These are phyloP conservation scores for Durotheca rogersii DNA, from an alignment of 495 filamentous ascomycete species.

Conservation along the genomic window DNA sequence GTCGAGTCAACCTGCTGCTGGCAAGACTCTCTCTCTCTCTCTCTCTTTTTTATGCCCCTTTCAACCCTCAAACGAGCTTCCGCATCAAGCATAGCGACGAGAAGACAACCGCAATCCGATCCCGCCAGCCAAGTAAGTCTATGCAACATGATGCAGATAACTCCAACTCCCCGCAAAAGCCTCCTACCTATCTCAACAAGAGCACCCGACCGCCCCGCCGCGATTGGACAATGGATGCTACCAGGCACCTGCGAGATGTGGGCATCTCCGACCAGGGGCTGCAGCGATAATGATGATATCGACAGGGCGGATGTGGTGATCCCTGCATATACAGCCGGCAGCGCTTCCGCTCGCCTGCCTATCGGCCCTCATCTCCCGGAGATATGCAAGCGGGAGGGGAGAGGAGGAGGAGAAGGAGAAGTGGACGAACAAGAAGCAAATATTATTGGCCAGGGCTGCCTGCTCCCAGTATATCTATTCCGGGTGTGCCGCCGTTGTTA, in stretches of 20 bases:
- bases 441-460: no score
- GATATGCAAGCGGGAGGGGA: background rate
- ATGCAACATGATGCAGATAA: background rate
- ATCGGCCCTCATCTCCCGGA: background rate
- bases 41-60: background rate
- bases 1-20: background rate
- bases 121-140: conserved; percentile 7
- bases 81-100: conserved; percentile 10
- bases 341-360: conserved; percentile 4
- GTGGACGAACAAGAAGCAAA: background rate
- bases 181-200: background rate
- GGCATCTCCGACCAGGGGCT: no score
- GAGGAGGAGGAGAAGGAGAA: no score
- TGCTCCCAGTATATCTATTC: no score
- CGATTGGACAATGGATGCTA: conserved; percentile 18
- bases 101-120: background rate
- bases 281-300: conserved; percentile 15
- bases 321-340: conserved; percentile 7
- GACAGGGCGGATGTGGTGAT: conserved; percentile 7
- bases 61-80: conserved; percentile 5
- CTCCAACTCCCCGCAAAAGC: conserved; percentile 1
- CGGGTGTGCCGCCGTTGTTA: background rate
- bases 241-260: conserved; percentile 6
- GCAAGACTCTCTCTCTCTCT: background rate
- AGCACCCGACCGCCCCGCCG: background rate